A percentile compares a stretch with the other conserved stretches of the same genome.
phyloP scores from a whole-genome alignment of 352 stramenopile species.

The Pythium dissimile region DNA sequence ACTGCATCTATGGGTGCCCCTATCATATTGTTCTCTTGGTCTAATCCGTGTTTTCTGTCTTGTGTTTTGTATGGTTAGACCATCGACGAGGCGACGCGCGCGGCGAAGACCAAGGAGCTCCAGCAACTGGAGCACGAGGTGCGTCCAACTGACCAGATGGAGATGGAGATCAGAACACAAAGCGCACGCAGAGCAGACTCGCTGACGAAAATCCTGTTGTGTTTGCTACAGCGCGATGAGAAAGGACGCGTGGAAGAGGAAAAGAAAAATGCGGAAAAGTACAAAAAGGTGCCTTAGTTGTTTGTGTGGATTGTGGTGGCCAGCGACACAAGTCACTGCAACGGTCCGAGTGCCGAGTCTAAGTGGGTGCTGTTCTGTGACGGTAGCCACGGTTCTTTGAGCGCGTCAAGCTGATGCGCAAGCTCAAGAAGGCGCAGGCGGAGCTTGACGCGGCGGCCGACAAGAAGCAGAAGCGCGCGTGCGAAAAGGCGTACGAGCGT shows the following conservation, averaged over 20 bases:
- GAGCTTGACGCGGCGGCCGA: conserved; percentile 34
- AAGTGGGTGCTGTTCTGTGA: background rate
- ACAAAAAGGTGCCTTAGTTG: conserved; percentile 83
- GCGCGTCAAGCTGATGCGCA: conserved; percentile 82
- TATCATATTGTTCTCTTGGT: too few relatives aligned
- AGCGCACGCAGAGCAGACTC: too few relatives aligned
- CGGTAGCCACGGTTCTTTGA: conserved; percentile 76
- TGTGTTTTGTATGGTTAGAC: conserved; percentile 9
- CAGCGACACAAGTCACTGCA: too few relatives aligned
- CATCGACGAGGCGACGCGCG: conserved; percentile 19
- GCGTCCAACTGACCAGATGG: too few relatives aligned
- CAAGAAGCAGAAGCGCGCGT: conserved; percentile 35
- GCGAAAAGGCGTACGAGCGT: conserved; percentile 39
- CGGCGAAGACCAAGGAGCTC: conserved; percentile 40
- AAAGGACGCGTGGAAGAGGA: conserved; percentile 29
- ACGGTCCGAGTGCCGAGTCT: too few relatives aligned
- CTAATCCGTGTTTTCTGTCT: background rate
- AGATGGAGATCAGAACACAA: too few relatives aligned
- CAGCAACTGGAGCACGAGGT: conserved; percentile 30
- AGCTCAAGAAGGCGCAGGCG: conserved; percentile 56
- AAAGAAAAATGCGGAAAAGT: conserved; percentile 77
- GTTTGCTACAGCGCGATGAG: conserved; percentile 11
- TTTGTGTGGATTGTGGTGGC: too few relatives aligned
- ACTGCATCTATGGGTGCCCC: too few relatives aligned
- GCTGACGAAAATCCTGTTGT: background rate